phyloP scores from a whole-genome alignment of 352 stramenopile species.

The Salisapilia sapeloensis region DNA sequence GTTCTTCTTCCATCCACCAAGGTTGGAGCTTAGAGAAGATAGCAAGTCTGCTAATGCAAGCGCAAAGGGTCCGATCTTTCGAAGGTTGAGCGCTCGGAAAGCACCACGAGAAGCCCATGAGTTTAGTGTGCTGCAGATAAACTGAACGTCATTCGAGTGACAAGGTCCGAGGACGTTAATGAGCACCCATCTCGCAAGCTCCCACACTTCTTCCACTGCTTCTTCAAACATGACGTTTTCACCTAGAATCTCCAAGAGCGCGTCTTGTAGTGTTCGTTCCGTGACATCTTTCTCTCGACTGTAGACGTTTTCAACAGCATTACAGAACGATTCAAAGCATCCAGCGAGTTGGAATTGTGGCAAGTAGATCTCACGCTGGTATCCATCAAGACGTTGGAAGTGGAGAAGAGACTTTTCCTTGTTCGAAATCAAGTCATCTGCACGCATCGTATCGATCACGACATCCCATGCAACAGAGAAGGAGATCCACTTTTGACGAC shows the following conservation, averaged over 20 bases:
- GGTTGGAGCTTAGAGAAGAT: conserved; percentile 44
- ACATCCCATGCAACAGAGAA: conserved; percentile 97
- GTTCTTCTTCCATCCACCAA: conserved; percentile 51
- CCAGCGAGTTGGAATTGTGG: conserved; percentile 96
- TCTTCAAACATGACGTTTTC: conserved; percentile 77
- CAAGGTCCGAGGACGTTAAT: conserved; percentile 87
- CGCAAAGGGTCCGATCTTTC: conserved; percentile 45
- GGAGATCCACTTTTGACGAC: conserved; percentile 96
- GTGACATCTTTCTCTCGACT: conserved; percentile 31
- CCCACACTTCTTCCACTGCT: conserved; percentile 93
- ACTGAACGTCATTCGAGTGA: conserved; percentile 90
- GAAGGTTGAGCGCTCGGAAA: conserved; percentile 61
- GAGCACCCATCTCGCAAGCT: conserved; percentile 92
- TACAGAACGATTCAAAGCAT: conserved; percentile 88
- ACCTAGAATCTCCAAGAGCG: conserved; percentile 60
- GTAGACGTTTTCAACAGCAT: conserved; percentile 57
- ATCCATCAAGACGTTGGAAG: conserved; percentile 92
- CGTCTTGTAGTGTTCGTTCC: conserved; percentile 64
- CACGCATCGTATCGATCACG: conserved; percentile 92
- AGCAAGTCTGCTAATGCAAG: conserved; percentile 57
- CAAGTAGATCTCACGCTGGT: conserved; percentile 96
- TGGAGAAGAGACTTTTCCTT: conserved; percentile 83
- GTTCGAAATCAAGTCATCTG: conserved; percentile 84
- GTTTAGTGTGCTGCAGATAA: conserved; percentile 73
- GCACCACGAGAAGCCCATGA: conserved; percentile 63